Base-by-base conservation (phyloP, 176 grass and related monocot genomes). In the Oryza rufipogon region DNA sequence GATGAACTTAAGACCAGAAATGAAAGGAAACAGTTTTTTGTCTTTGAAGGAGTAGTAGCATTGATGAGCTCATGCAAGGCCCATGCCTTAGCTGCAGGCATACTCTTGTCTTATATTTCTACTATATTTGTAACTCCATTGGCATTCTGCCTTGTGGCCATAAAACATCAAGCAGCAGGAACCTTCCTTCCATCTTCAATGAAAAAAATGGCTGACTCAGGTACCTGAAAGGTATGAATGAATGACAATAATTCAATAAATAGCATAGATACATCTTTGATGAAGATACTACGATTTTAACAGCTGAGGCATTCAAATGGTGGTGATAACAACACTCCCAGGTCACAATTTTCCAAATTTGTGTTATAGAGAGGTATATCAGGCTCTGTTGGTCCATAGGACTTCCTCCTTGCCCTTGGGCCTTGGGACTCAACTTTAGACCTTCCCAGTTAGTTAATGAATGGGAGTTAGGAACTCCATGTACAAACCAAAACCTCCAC, bases 101-200 rank as follows among this genome's bases (percentile, higher is more conserved):
- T 56, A 63, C 52, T 80, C 4, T 51, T 32, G 6, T 34, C 54
- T 71, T 71, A 58, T 84, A 54, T 71, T 68, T 80, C 64, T 64
- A 84, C 69, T 84, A 87, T 76, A 67, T 71, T 74, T 80, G 80
- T 76, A 87, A 80, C 49, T 45, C 81, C 81, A 66, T 66, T 80
- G 32, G 52, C 38, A 68, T 71, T 16, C 68, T 66, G 45, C 72
- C 47, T 39, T 52, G 19, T 25, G 87, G 79, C 48, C 77, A 86
- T 76, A 71, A 14, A 41, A 9, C 51, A 87, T 89, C 72, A 94
- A 75, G 97, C 88, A 80, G 97, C 97, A 82, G 93, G 67, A 48
- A 94, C 93, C 84, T 99, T 96, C 84, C 83, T 99, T 87, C 93
- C 91, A 81, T 99, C 93, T 87, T 94, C 93, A 63, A 99, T 96